Percentiles rank a stretch among this genome's conserved stretches.
Conservation (phyloP, 371 early-diverging fungal species). For the Circinella minor region DNA sequence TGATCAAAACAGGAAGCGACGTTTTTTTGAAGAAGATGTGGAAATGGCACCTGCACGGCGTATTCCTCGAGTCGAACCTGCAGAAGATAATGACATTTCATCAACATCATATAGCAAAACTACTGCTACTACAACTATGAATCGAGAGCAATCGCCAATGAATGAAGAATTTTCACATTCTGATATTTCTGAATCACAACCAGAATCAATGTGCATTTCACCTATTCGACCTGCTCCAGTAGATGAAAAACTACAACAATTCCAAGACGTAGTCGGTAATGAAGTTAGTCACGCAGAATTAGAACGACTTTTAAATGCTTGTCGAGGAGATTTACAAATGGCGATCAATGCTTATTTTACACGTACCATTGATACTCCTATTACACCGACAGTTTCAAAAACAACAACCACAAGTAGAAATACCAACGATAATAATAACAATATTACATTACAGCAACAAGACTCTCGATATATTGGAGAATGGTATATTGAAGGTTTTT, state of each 20-base stretch:
- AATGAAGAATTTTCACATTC: neutral
- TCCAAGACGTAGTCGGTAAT: neutral
- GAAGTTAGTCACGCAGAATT: neutral
- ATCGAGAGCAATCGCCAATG: too few species aligned
- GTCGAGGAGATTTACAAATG: constrained; percentile 20
- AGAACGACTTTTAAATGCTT: constrained; percentile 7
- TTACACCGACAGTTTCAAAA: neutral
- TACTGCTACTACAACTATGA: too few species aligned
- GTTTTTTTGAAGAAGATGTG: constrained; percentile 5
- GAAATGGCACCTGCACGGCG: constrained; percentile 1
- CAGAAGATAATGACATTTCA: neutral
- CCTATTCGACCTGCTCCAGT: neutral
- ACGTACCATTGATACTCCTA: neutral
- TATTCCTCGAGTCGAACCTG: constrained; percentile 4
- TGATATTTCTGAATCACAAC: neutral
- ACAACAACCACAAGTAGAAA: neutral
- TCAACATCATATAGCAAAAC: too few species aligned
- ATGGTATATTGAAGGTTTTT: constrained; percentile 37
- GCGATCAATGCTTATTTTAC: constrained; percentile 17
- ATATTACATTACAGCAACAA: neutral
- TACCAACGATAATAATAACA: too few species aligned
- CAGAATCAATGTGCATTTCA: constrained; percentile 4
- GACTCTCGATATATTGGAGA: neutral
- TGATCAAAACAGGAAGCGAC: neutral
- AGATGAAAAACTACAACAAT: neutral